Evolutionary conservation across 2,329 filamentous ascomycete species (phyloP).

Genomic region (Cordyceps fumosorosea): DNA sequence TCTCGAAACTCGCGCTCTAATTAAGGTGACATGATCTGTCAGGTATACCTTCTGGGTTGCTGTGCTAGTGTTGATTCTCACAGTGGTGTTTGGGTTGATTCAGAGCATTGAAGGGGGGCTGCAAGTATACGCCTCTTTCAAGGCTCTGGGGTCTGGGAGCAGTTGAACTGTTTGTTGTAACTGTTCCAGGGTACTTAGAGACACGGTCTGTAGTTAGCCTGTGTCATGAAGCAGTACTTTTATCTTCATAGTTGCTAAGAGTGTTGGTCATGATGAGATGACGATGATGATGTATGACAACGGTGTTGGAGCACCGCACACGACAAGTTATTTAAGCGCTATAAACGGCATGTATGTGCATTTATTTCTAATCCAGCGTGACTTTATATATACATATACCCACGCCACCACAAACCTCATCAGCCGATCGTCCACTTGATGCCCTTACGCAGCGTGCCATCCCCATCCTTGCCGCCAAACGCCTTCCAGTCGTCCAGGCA

Average conservation of each 20-base stretch:
- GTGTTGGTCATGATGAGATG: no score
- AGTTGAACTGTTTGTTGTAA: no score
- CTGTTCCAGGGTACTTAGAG: no score
- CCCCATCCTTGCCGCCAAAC: conserved; percentile 12
- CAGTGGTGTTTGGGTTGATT: conserved; percentile 33
- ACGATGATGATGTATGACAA: no score
- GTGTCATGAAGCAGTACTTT: no score
- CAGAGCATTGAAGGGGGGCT: conserved; percentile 35
- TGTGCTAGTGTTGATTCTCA: conserved; percentile 25
- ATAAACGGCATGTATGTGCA: no score
- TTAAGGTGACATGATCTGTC: neutral
- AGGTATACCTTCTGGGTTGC: conserved; percentile 27
- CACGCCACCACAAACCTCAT: neutral
- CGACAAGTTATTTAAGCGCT: no score
- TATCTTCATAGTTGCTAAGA: no score
- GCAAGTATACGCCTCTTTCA: conserved; percentile 27
- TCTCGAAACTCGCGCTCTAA: neutral
- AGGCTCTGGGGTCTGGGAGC: neutral
- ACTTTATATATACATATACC: neutral
- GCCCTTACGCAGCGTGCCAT: conserved; percentile 5
- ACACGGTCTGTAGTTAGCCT: no score
- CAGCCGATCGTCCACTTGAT: conserved; percentile 13
- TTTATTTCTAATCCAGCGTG: no score
- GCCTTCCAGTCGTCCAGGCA: conserved; percentile 13
- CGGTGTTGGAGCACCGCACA: no score